Percentiles rank a stretch among this genome's conserved stretches.
Evolutionary conservation across 805 yeast genomes (phyloP).

Genomic region (Myxozyma neotropica): DNA sequence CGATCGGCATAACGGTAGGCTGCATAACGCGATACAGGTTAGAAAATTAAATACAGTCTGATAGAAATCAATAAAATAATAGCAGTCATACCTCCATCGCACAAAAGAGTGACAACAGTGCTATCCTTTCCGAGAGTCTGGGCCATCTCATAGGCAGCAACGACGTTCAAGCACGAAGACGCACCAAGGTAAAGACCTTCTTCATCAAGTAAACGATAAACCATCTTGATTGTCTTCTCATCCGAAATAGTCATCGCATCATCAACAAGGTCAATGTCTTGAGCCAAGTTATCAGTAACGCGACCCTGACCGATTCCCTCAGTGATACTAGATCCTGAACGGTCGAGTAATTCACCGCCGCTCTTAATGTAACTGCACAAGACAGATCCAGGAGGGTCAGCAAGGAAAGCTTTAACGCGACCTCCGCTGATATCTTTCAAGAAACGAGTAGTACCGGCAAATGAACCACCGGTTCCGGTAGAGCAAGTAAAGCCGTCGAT

Average conservation of each 20-base stretch:
- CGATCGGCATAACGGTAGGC: slow-evolving; percentile 71
- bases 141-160: slow-evolving; percentile 82
- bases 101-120: slow-evolving; percentile 84
- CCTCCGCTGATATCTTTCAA: slow-evolving; percentile 70
- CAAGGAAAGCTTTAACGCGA: slow-evolving; percentile 63
- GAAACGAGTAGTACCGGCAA: slow-evolving; percentile 81
- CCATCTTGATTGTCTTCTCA: slow-evolving; percentile 78
- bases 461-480: slow-evolving; percentile 92
- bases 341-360: slow-evolving; percentile 65
- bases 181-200: slow-evolving; percentile 93
- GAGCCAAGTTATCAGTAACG: slow-evolving; percentile 77
- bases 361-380: slow-evolving; percentile 75
- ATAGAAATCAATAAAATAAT: not conserved
- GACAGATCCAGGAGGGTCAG: slow-evolving; percentile 94
- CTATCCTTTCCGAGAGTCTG: slow-evolving; percentile 69
- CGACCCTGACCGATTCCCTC: slow-evolving; percentile 98
- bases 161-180: slow-evolving; percentile 86
- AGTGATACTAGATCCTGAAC: slow-evolving; percentile 84
- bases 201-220: slow-evolving; percentile 78
- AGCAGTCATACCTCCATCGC: slow-evolving; percentile 61
- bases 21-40: no score
- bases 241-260: slow-evolving; percentile 81
- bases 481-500: slow-evolving; percentile 87
- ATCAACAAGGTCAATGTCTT: slow-evolving; percentile 72
- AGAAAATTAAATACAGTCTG: no score